Evolutionary conservation across 1,139 yeast genomes (phyloP).

Genomic region (Protomyces inundatus): DNA sequence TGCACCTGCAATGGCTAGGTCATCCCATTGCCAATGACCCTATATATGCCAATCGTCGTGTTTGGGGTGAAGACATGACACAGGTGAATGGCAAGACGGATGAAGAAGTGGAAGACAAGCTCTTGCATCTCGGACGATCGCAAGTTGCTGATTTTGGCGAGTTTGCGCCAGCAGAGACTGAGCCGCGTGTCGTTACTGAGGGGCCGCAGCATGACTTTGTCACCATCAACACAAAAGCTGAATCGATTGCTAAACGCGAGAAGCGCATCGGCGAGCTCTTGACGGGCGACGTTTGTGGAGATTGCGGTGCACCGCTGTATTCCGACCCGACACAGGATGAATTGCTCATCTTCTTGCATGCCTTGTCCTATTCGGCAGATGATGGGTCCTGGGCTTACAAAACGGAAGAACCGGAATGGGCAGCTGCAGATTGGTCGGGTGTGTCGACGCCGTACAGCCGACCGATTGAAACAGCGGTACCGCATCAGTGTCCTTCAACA

Average conservation of each 20-base stretch:
- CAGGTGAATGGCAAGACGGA: conserved; percentile 50
- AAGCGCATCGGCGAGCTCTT: conserved; percentile 52
- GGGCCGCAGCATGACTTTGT: conserved; percentile 7
- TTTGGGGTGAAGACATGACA: conserved; percentile 69
- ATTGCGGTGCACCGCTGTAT: conserved; percentile 68
- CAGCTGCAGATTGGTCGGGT: conserved; percentile 37
- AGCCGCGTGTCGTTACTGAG: conserved; percentile 20
- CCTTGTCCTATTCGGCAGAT: conserved; percentile 56
- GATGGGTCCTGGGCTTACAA: conserved; percentile 65
- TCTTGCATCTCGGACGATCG: conserved; percentile 66
- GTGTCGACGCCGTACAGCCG: not conserved
- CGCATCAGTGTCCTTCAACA: too few species aligned
- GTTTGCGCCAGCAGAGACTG: conserved; percentile 35
- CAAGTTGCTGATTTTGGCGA: conserved; percentile 59
- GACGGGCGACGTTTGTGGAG: conserved; percentile 54
- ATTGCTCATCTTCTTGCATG: conserved; percentile 83
- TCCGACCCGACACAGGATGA: conserved; percentile 87
- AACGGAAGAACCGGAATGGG: conserved; percentile 86
- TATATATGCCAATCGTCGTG: conserved; percentile 58
- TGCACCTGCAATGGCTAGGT: conserved; percentile 81
- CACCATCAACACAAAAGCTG: conserved; percentile 16
- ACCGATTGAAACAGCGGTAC: not conserved
- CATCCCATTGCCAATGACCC: conserved; percentile 95
- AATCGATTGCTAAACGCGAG: conserved; percentile 25
- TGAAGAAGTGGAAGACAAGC: conserved; percentile 44